Evolutionary conservation across 495 filamentous ascomycete genomes (phyloP), one percentile per base, ranked within the genome.

Genomic region (Tetracladium marchalianum): DNA sequence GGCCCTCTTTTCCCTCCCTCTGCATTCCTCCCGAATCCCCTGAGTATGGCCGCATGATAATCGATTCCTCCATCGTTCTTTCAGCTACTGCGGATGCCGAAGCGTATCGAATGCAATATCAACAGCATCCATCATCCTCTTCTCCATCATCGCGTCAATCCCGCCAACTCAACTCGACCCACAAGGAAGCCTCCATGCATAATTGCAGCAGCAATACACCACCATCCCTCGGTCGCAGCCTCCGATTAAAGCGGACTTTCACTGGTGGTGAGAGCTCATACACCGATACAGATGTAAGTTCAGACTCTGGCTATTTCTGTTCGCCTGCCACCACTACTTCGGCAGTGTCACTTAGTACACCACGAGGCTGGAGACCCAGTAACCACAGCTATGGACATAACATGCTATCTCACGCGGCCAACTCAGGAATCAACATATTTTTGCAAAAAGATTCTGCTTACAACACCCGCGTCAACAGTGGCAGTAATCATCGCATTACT

Each of bases 1-100:
- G 92, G 0, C 69, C 72, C 6, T 73, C 79, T 44, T 97, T 98
- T 62, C 79, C 85, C 2, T 63, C 66, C 0, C 65, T 76, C 32
- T 98, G 92, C 58, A 63, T 82, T n/a, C 73, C 57, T 0, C 76
- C 76, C 2, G 63, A 72, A 12, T 61, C 75, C 6, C 67, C 71
- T 1, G 66, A 67, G 9, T 82, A 78, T 59, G 75, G 69, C 22
- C 72, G 72, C 31, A 88, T 87, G 81, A 58, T 75, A 12, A 90
- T 97, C 52, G 68, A 79, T 39, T 62, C 61, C 0, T 63, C 60
- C 1, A 81, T 89, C 41, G 67, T 90, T 2, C 50, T 49, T 1
- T 59, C 33, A 16, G 50, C 53, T 1, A 52, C 52, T 3, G 65
- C 68, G 8, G 72, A 76, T 18, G 73, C 79, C 0, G 64, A 71